Evolutionary conservation across 179 eudicot species (phyloP), one percentile per base, ranked within the genome.

Genomic region (Patellifolia procumbens): DNA sequence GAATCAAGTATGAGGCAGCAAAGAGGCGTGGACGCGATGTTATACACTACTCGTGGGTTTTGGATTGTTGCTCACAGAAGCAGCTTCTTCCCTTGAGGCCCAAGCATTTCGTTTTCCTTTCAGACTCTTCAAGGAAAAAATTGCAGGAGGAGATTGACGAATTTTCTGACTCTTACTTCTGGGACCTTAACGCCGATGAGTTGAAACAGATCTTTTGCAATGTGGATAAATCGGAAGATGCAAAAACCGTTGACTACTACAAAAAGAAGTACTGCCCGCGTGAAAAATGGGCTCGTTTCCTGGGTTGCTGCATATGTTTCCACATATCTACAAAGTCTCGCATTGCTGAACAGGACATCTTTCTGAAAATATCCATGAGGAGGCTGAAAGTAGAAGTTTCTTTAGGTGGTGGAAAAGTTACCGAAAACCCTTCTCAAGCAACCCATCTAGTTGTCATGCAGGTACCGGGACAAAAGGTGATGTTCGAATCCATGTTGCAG

Each of bases 1-100:
- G 99, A 66, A 83, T 95, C 80, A 95, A 93, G 84, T 95, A 86
- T 81, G 89, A 89, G 86, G 99, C 98, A 39, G 96, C 92, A 75
- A 93, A 91, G 78, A 88, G 80, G 51, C 90, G 82, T 48, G 95
- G 97, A 31, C 28, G 78, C 32, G 98, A 95, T 82, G 86, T 95
- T 73, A 89, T 95, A 73, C 94, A 90, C 76, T 85, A 77, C 85
- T 95, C 96, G 64, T 95, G 99, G 99, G 80, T 95, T 78, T 66
- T 88, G 77, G 97, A 95, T 74, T 95, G 97, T 71, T 90, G 94
- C 76, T 83, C 87, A 20, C 87, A 89, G 75, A 91, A 88, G 84
- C 88, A 90, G 83, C 94, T 93, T 65, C 85, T 93, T n/a, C 92
- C 91, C 35, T 85, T 95, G 70, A 92, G 82, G 80, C 98, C 97